Conservation (phyloP, 352 stramenopile genomes). For the Phytophthora brassicae region DNA sequence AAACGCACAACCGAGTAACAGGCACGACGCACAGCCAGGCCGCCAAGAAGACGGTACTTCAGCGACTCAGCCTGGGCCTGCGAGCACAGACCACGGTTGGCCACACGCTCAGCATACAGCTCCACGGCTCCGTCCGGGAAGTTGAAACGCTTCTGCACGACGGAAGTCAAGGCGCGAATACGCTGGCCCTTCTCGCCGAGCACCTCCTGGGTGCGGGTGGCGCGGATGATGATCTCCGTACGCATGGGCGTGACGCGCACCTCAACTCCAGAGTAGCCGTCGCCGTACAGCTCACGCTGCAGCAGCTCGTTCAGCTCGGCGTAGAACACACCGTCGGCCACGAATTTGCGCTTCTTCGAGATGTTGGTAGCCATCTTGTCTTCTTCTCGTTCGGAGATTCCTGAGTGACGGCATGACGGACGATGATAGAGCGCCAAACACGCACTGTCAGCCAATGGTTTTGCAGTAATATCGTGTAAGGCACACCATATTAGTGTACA, state of each 20-base stretch:
- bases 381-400: constrained; percentile 29
- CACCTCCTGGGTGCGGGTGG: constrained; percentile 98
- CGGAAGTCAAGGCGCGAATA: constrained; percentile 98
- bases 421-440: background rate
- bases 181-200: constrained; percentile 99
- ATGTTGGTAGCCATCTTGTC: constrained; percentile 90
- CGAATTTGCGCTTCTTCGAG: constrained; percentile 99
- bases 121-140: constrained; percentile 95
- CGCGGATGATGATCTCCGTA: constrained; percentile 99
- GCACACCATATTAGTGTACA: too few species aligned
- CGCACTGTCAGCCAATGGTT: constrained; percentile 25
- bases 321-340: constrained; percentile 99
- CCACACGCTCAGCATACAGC: constrained; percentile 98
- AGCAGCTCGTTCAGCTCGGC: constrained; percentile 99
- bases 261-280: constrained; percentile 98
- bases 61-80: constrained; percentile 99
- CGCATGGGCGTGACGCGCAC: constrained; percentile 98
- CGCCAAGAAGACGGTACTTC: constrained; percentile 99
- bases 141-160: constrained; percentile 99
- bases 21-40: constrained; percentile 97
- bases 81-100: constrained; percentile 98
- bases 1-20: constrained; percentile 99
- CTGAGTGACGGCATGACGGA: constrained; percentile 24
- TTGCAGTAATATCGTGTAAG: too few species aligned
- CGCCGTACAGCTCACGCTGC: constrained; percentile 96